Evolutionary conservation across 306 rosid genomes (phyloP).

Genomic region (Prinsepia uniflora): DNA sequence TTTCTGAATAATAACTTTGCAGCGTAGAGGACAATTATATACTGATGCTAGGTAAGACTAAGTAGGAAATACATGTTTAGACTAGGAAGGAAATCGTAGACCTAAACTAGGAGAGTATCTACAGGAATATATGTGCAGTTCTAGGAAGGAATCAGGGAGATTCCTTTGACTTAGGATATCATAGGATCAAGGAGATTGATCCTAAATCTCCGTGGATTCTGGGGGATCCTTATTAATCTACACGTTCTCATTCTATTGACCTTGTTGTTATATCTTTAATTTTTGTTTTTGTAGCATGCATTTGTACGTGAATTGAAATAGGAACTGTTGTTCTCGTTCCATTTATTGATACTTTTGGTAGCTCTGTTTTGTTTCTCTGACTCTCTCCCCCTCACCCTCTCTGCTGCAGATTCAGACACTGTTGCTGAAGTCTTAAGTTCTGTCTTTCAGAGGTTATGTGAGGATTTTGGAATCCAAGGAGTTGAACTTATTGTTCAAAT

Average conservation of each 20-base stretch:
- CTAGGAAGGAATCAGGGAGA: too few species aligned
- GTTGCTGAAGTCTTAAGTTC: slow-evolving; percentile 51
- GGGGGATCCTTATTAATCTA: too few species aligned
- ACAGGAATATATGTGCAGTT: too few species aligned
- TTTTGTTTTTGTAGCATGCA: background rate
- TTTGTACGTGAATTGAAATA: background rate
- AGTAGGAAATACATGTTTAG: too few species aligned
- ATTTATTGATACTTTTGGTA: background rate
- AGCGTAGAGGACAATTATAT: too few species aligned
- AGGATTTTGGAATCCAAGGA: slow-evolving; percentile 57
- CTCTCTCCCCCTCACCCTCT: slow-evolving; percentile 11
- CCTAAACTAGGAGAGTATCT: too few species aligned
- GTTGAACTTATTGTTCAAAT: slow-evolving; percentile 57
- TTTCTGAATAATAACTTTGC: too few species aligned
- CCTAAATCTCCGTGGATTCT: too few species aligned
- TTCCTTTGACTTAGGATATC: too few species aligned
- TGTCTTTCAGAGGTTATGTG: slow-evolving; percentile 53
- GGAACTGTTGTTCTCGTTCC: background rate
- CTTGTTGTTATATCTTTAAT: background rate
- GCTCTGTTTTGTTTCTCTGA: slow-evolving; percentile 21
- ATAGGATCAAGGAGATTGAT: too few species aligned
- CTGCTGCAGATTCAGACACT: slow-evolving; percentile 47
- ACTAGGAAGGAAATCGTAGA: too few species aligned
- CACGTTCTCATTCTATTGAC: background rate
- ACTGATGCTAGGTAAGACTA: too few species aligned